Conservation (phyloP, 2,329 filamentous ascomycete species). For the Simplicillium sp. region DNA sequence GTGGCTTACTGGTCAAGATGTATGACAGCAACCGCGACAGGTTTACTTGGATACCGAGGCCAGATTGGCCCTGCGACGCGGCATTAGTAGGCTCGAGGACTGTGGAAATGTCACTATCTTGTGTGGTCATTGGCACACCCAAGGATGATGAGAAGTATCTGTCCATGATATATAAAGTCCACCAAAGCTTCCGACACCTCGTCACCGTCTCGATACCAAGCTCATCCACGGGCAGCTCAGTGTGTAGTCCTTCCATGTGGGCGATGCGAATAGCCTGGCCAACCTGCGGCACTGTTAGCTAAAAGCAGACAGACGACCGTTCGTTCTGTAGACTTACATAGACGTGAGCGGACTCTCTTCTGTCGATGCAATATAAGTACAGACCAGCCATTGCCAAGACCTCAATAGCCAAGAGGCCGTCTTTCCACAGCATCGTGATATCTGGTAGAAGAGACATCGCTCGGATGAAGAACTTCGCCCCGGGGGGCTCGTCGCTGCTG, state of each 20-base stretch:
- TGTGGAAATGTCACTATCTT: conserved; percentile 28
- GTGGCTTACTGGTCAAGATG: conserved; percentile 22
- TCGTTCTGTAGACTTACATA: background rate
- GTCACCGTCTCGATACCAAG: conserved; percentile 20
- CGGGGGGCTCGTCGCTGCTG: conserved; percentile 20
- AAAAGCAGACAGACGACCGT: background rate
- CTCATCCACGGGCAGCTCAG: conserved; percentile 25
- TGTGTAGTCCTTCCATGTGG: conserved; percentile 29
- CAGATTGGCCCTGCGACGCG: conserved; percentile 17
- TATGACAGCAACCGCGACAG: conserved; percentile 23
- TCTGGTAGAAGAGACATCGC: conserved; percentile 27
- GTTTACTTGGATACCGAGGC: conserved; percentile 23
- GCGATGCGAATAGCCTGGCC: conserved; percentile 29
- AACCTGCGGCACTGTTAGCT: conserved; percentile 14
- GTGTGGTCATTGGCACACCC: conserved; percentile 24
- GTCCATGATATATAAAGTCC: conserved; percentile 30
- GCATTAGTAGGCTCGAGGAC: conserved; percentile 16
- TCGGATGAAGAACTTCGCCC: conserved; percentile 19
- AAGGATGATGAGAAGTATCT: conserved; percentile 27
- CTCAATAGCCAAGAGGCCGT: conserved; percentile 26
- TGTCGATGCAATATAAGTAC: conserved; percentile 27
- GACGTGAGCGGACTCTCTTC: conserved; percentile 19
- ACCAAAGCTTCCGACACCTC: conserved; percentile 27
- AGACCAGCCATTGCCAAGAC: conserved; percentile 23
- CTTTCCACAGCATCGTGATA: conserved; percentile 21